A percentile compares a stretch with the other conserved stretches of the same genome.
Evolutionary conservation across 2,329 filamentous ascomycete genomes (phyloP).

Genomic region (Penicillium thymicola): DNA sequence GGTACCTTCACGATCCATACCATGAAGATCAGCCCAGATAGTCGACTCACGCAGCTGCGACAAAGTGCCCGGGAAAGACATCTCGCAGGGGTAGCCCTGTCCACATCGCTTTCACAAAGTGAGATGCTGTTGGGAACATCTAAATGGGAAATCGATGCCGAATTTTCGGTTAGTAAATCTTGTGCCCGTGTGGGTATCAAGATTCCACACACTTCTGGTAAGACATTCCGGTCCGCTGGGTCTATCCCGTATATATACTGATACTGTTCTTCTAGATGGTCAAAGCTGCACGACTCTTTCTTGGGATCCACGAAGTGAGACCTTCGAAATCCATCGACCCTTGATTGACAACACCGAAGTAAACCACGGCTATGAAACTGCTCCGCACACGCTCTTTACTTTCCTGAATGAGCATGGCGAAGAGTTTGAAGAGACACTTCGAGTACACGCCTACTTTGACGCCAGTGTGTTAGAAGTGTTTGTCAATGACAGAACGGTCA

Average conservation of each 20-base stretch:
- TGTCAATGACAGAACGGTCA: slow-evolving; percentile 43
- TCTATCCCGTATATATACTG: background rate
- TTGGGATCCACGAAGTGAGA: slow-evolving; percentile 41
- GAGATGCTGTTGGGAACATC: slow-evolving; percentile 12
- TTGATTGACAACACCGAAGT: slow-evolving; percentile 28
- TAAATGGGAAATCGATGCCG: slow-evolving; percentile 28
- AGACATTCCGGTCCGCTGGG: background rate
- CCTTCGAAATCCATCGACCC: slow-evolving; percentile 42
- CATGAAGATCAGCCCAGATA: slow-evolving; percentile 37
- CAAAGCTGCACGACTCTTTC: slow-evolving; percentile 37
- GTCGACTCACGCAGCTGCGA: slow-evolving; percentile 29
- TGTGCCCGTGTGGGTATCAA: slow-evolving; percentile 30
- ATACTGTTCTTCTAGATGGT: slow-evolving; percentile 20
- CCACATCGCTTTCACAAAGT: background rate
- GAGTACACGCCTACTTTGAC: slow-evolving; percentile 45
- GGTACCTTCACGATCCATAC: slow-evolving; percentile 43
- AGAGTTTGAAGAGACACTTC: slow-evolving; percentile 35
- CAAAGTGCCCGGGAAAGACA: slow-evolving; percentile 13
- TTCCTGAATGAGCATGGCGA: slow-evolving; percentile 10
- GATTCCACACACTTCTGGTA: slow-evolving; percentile 27
- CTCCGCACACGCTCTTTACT: slow-evolving; percentile 50
- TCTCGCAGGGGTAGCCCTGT: slow-evolving; percentile 3
- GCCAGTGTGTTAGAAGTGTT: slow-evolving; percentile 47
- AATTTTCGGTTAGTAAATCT: slow-evolving; percentile 24
- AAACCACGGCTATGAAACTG: slow-evolving; percentile 36